Evolutionary conservation across 805 yeast genomes (phyloP), one percentile per base, ranked within the genome.

Genomic region (Candida vartiovaarae): DNA sequence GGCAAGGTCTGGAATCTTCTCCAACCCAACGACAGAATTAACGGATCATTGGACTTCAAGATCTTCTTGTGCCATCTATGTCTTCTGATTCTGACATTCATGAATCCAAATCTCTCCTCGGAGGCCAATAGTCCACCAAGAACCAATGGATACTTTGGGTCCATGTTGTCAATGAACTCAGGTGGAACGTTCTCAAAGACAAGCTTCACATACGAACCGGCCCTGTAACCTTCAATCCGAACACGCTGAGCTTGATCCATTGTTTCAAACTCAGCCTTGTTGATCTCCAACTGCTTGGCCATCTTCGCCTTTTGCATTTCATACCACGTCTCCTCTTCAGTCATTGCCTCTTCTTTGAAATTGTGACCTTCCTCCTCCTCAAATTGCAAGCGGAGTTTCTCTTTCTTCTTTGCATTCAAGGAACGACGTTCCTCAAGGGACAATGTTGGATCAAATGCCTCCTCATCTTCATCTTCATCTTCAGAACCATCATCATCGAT

Each of bases 61-160:
- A 95, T 87, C 74, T 89, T 89, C 61, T 89, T 91, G 67, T 93
- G 97, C 99, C 99, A 93, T 71, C 99, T 81, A 63, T 93, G 99
- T 66, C 96, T 82, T 78, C 96, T 89, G 48, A 93, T 79, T 68
- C 98, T 80, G 39, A 87, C 96, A 60, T 87, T 91, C 68, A 89
- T 72, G 58, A 85, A 83, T 5, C 99, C 99, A 61, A 90, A 91
- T 59, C 95, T 75, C 45, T 89, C 84, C 61, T 93, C 99, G 5
- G 95, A 87, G 32, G 93, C 79, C 47, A 91, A 69, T 45, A 93
- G 68, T 3, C 98, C 97, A 46, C 99, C 99, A 55, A 95, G 67
- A 15, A 93, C 76, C 28, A 93, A 71, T 9, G 99, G 98, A 58
- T 70, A 89, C 35, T 68, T 72, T 2, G 99, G 95, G 56, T 88